phyloP scores from a whole-genome alignment of 345 rosid species.

The Brassica cretica region DNA sequence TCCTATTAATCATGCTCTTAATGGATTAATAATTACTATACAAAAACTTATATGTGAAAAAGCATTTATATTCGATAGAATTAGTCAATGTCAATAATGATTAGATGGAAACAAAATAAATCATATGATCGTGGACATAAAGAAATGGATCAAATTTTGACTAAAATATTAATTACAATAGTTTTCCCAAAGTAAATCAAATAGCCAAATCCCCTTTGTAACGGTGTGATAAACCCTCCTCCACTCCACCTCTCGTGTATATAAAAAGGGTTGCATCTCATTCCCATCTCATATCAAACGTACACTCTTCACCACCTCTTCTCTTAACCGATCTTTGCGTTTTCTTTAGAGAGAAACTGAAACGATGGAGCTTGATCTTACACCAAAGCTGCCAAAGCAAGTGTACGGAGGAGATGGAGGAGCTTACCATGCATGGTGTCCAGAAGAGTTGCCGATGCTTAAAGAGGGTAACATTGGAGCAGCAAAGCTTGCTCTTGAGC shows the following conservation, averaged over 20 bases:
- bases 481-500: slow-evolving; percentile 73
- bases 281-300: slow-evolving; percentile 13
- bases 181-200: background rate
- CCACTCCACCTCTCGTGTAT: background rate
- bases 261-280: background rate
- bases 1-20: too few relatives aligned
- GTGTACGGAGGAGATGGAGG: slow-evolving; percentile 73
- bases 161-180: background rate
- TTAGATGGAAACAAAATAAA: background rate
- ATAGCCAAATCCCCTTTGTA: background rate
- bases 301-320: background rate
- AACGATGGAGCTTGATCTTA: slow-evolving; percentile 75
- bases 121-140: slow-evolving; percentile 6
- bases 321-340: background rate
- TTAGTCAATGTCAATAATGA: slow-evolving; percentile 15
- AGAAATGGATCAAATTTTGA: background rate
- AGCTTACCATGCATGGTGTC: slow-evolving; percentile 76
- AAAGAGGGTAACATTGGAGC: slow-evolving; percentile 81
- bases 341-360: background rate
- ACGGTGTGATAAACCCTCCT: background rate
- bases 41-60: too few relatives aligned
- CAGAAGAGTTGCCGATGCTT: slow-evolving; percentile 81
- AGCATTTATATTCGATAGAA: background rate
- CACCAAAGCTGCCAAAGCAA: slow-evolving; percentile 72
- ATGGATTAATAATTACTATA: background rate